A percentile compares a stretch with the other conserved stretches of the same genome.
Conservation (phyloP, 2,329 filamentous ascomycete species). For the Pseudogymnoascus sp. region DNA sequence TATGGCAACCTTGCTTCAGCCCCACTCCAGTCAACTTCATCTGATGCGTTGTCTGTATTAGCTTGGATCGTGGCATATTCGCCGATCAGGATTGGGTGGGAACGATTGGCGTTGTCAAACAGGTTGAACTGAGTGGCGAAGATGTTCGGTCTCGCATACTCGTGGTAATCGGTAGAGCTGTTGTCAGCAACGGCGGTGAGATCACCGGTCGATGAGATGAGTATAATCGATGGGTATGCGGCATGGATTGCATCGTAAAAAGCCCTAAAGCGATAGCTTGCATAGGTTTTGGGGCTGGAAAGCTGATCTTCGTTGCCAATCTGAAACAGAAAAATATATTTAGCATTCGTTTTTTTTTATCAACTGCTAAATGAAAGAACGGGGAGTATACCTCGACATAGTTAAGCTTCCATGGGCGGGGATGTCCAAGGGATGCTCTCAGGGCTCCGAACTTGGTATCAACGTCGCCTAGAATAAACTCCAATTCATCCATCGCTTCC, state of each 20-base stretch:
- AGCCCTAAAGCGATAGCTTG: constrained; percentile 36
- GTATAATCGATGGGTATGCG: constrained; percentile 35
- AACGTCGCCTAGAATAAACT: constrained; percentile 41
- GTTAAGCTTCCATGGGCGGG: constrained; percentile 42
- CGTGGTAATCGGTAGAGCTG: constrained; percentile 19
- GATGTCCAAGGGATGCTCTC: constrained; percentile 43
- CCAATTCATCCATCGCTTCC: constrained; percentile 43
- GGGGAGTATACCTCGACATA: constrained; percentile 41
- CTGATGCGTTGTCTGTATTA: constrained; percentile 14
- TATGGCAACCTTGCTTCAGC: constrained; percentile 13
- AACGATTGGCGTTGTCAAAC: constrained; percentile 18
- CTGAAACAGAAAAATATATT: not conserved
- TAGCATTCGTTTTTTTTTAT: not conserved
- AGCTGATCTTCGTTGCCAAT: constrained; percentile 36
- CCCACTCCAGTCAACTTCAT: constrained; percentile 13
- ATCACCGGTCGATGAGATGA: constrained; percentile 30
- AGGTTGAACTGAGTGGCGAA: constrained; percentile 19
- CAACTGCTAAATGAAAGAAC: not conserved
- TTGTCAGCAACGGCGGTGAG: constrained; percentile 13
- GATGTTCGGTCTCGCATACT: constrained; percentile 21
- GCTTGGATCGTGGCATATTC: constrained; percentile 24
- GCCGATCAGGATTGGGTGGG: constrained; percentile 21
- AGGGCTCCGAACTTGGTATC: constrained; percentile 40
- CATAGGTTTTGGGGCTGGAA: constrained; percentile 29
- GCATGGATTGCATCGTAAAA: constrained; percentile 41